Conservation (phyloP, 495 filamentous ascomycete genomes). For the Friedmanniomyces endolithicus region DNA sequence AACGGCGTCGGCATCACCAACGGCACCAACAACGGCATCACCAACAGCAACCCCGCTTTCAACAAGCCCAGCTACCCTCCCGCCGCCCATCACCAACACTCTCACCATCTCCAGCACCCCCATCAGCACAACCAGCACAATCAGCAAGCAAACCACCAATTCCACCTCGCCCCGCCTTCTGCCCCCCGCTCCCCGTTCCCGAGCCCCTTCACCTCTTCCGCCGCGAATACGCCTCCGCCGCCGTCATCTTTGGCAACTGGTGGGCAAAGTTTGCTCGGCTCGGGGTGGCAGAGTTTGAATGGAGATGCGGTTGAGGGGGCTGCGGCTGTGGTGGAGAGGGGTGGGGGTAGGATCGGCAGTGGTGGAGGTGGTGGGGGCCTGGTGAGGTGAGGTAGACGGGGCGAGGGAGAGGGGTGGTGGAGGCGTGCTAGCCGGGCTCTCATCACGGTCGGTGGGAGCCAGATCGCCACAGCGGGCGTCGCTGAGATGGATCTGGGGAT, state of each 20-base stretch:
- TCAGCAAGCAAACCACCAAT: too few relatives aligned
- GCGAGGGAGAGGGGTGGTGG: too few relatives aligned
- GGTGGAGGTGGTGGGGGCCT: too few relatives aligned
- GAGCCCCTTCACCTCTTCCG: conserved; percentile 26
- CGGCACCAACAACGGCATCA: conserved; percentile 5
- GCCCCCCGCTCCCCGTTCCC: too few relatives aligned
- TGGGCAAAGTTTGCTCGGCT: conserved; percentile 49
- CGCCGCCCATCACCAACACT: conserved; percentile 24
- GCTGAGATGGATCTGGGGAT: too few relatives aligned
- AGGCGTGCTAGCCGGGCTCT: too few relatives aligned
- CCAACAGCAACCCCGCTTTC: conserved; percentile 22
- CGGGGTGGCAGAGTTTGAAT: conserved; percentile 42
- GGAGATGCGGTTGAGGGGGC: conserved; percentile 18
- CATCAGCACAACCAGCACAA: not conserved
- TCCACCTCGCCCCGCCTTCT: too few relatives aligned
- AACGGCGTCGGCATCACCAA: not conserved
- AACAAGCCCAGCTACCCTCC: too few relatives aligned
- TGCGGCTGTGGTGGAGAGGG: not conserved
- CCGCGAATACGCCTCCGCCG: conserved; percentile 43
- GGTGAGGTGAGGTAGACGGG: too few relatives aligned
- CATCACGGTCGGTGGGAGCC: too few relatives aligned
- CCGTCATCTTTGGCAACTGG: conserved; percentile 41
- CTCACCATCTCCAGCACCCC: conserved; percentile 29
- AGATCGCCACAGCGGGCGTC: too few relatives aligned
- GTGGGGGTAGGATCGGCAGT: too few relatives aligned